Conservation (phyloP, 2,329 filamentous ascomycete species). For the Ceratocystis huliohia region DNA sequence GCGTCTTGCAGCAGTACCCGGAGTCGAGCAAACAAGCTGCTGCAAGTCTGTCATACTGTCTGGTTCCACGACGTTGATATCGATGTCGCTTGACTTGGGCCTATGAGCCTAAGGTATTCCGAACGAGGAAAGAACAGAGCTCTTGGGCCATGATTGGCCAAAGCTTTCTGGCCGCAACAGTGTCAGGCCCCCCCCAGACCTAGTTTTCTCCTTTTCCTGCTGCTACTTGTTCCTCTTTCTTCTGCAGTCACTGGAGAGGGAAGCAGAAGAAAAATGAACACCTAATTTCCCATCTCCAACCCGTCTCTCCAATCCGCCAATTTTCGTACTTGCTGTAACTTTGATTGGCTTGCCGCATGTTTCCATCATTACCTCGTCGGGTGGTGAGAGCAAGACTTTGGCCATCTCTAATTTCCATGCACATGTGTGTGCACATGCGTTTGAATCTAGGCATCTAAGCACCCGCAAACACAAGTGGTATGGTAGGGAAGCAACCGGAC, state of each 20-base stretch:
- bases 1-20: no score
- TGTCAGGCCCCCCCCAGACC: background rate
- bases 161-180: background rate
- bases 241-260: background rate
- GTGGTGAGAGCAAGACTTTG: background rate
- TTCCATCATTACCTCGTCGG: background rate
- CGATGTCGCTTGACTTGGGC: background rate
- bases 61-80: background rate
- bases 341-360: background rate
- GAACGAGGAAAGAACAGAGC: no score
- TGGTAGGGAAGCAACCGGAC: background rate
- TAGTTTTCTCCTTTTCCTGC: slow-evolving; percentile 2
- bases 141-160: background rate
- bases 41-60: background rate
- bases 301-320: background rate
- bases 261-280: background rate
- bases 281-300: background rate
- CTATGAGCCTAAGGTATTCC: no score
- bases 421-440: background rate
- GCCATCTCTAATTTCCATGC: background rate
- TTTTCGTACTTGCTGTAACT: background rate
- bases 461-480: background rate
- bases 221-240: background rate
- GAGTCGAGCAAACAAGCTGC: background rate
- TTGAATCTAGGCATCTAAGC: background rate